Base-by-base conservation (phyloP, 1,284 basidiomycete species). In the Xerocomus minutiporus region DNA sequence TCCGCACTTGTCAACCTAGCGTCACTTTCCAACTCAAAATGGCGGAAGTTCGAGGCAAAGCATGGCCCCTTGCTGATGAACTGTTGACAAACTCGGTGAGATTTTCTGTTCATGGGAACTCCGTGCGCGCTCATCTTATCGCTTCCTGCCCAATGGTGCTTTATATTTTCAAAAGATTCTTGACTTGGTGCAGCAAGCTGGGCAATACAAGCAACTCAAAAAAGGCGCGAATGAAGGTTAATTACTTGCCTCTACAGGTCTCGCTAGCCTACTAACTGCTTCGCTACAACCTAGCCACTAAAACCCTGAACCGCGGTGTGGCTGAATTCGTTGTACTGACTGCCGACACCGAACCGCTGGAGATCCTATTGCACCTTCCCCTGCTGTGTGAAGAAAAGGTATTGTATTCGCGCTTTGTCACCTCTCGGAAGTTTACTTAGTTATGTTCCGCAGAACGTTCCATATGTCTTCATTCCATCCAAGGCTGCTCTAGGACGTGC, bases 311-410 rank as follows among this genome's bases (percentile, higher is more conserved):
- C 75, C 91, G 97, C 69, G 96, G 97, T 77, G 95, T 98, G 65
- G 91, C 94, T 63, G 97, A 99, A 76, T 93, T 99, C 75, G 96
- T 99, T 74, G 85, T 99, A 67, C 81, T 99, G 75, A 97, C 97
- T 54, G 97, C 94, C 57, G 93, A 97, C 67, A 96, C 96, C 44
- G 95, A 99, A 73, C 96, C 96, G 48, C 83, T 99, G 66, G 96
- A 99, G 73, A 99, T 99, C 70, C 78, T 99, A 47, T 84, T 99
- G 59, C 97, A 99, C 74, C 84, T 99, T 28, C 97, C 97, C 42
- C 80, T 99, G 51, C 80, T 99, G 41, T 99, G 97, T 71, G 97
- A 99, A 75, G 97, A 99, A 79, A 99, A 99, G 82, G 90, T 86
- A 50, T 8, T 73, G 57, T 35, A 51, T 47, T 44, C 13, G 40